Conservation (phyloP, 2,329 filamentous ascomycete species). For the Blastomyces parvus region DNA sequence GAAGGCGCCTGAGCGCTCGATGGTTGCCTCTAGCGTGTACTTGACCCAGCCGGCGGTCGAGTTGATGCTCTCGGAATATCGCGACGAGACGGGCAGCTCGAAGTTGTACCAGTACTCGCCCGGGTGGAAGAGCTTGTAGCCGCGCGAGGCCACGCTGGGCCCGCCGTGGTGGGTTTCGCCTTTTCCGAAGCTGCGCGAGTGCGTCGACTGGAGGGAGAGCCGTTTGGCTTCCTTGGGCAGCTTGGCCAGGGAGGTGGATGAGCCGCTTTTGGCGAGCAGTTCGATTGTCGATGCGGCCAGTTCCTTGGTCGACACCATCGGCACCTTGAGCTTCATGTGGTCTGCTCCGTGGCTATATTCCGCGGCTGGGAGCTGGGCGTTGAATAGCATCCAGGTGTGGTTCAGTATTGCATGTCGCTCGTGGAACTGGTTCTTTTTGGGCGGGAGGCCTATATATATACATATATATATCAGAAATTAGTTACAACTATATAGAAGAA, state of each 20-base stretch:
- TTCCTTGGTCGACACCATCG: slow-evolving; percentile 24
- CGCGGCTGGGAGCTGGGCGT: slow-evolving; percentile 52
- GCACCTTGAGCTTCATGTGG: slow-evolving; percentile 46
- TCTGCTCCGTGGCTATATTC: slow-evolving; percentile 55
- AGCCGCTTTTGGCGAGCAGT: slow-evolving; percentile 34
- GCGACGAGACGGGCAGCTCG: slow-evolving; percentile 71
- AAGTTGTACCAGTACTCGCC: slow-evolving; percentile 67
- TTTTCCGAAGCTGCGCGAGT: slow-evolving; percentile 77
- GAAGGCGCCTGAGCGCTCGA: slow-evolving; percentile 83
- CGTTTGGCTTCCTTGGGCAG: slow-evolving; percentile 48
- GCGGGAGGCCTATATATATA: slow-evolving; percentile 59
- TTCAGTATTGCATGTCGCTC: slow-evolving; percentile 81
- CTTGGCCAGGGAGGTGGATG: slow-evolving; percentile 39
- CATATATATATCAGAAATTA: too few relatives aligned
- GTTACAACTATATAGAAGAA: background rate
- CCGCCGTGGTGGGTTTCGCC: slow-evolving; percentile 53
- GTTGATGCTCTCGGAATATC: slow-evolving; percentile 72
- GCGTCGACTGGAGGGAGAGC: slow-evolving; percentile 68
- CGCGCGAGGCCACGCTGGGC: slow-evolving; percentile 59
- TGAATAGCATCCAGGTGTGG: slow-evolving; percentile 88
- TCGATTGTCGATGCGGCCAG: slow-evolving; percentile 27
- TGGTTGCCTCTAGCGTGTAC: slow-evolving; percentile 75
- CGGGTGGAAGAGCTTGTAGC: slow-evolving; percentile 76
- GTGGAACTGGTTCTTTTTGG: slow-evolving; percentile 69
- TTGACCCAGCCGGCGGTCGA: slow-evolving; percentile 78